A percentile compares a stretch with the other conserved stretches of the same genome.
phyloP scores from a whole-genome alignment of 208 protist genomes.

The Leishmania amazonensis region DNA sequence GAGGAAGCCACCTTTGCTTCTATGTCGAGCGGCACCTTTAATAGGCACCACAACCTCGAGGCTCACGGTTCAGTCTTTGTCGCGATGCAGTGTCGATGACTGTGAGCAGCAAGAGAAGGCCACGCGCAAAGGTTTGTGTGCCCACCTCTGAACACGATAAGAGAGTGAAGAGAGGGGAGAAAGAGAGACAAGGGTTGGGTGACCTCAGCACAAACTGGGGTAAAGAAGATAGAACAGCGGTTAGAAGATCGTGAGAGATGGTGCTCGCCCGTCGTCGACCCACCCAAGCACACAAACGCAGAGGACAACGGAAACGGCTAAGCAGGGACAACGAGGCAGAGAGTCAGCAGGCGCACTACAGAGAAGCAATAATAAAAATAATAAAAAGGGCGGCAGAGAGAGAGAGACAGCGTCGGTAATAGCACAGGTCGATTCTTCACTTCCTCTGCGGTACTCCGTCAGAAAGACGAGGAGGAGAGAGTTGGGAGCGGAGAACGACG shows the following conservation, averaged over 20 bases:
- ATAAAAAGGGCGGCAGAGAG: neutral
- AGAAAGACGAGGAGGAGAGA: neutral
- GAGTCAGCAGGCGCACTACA: neutral
- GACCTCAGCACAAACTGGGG: neutral
- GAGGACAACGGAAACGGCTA: neutral
- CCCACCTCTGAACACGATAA: neutral
- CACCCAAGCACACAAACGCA: neutral
- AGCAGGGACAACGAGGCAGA: neutral
- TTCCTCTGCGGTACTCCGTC: neutral
- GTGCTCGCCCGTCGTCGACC: neutral
- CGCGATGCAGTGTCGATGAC: neutral
- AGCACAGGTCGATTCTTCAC: neutral
- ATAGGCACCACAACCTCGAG: neutral
- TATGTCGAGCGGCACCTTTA: neutral
- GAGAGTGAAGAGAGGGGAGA: too few species aligned
- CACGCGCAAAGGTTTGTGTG: neutral
- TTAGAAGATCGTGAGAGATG: neutral
- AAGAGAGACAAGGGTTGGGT: neutral
- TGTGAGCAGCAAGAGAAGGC: too few species aligned
- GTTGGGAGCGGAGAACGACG: neutral
- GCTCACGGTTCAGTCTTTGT: neutral
- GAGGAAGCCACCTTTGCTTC: neutral
- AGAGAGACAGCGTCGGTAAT: neutral
- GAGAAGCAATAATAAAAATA: neutral
- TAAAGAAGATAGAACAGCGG: neutral